Conservation (phyloP, 1,284 basidiomycete species). For the Rhodotorula sp. region DNA sequence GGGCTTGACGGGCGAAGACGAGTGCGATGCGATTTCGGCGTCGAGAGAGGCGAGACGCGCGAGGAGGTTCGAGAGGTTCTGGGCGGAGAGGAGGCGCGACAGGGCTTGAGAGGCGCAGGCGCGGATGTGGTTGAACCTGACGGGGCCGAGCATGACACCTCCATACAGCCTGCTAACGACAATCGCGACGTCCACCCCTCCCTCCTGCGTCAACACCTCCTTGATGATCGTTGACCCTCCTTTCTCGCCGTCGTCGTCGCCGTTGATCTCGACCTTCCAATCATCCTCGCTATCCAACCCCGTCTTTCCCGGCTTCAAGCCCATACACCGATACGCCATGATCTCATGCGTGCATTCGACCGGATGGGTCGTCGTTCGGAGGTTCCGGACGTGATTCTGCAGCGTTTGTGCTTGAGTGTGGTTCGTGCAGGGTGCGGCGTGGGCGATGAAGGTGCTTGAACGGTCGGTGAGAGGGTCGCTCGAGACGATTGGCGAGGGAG, state of each 20-base stretch:
- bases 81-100: slow-evolving; percentile 61
- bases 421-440: slow-evolving; percentile 23
- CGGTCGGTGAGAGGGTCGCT: slow-evolving; percentile 39
- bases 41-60: slow-evolving; percentile 63
- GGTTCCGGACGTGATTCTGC: slow-evolving; percentile 19
- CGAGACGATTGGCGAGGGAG: slow-evolving; percentile 16
- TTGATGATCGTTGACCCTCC: slow-evolving; percentile 65
- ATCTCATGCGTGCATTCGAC: slow-evolving; percentile 64
- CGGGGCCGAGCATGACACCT: slow-evolving; percentile 62
- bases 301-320: slow-evolving; percentile 62
- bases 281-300: slow-evolving; percentile 69
- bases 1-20: neutral
- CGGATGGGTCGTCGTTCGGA: slow-evolving; percentile 15
- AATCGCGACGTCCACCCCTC: slow-evolving; percentile 62
- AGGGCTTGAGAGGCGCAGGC: slow-evolving; percentile 71
- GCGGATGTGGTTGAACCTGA: slow-evolving; percentile 74
- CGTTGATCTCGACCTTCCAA: slow-evolving; percentile 63
- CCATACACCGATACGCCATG: slow-evolving; percentile 71
- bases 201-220: slow-evolving; percentile 67
- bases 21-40: slow-evolving; percentile 54
- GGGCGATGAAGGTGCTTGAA: slow-evolving; percentile 31
- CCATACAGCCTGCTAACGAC: slow-evolving; percentile 69
- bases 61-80: slow-evolving; percentile 63
- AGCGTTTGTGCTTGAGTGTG: slow-evolving; percentile 6
- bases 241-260: slow-evolving; percentile 69